Base-by-base conservation (phyloP, 2,329 filamentous ascomycete species). In the Immersiporthe knoxdaviesiana region DNA sequence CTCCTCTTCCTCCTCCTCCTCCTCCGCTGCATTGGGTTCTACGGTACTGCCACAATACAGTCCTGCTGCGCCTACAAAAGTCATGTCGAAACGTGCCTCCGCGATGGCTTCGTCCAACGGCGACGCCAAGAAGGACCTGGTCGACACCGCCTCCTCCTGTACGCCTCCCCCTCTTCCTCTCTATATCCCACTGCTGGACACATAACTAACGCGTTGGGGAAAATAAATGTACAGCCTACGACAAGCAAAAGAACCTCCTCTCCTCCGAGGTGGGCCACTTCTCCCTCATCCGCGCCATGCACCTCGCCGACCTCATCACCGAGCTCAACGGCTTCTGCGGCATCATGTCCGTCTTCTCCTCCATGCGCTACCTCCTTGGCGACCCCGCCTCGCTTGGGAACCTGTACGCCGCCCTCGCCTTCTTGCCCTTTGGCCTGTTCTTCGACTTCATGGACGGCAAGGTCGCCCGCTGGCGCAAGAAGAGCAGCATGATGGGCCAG, bases 371-470 rank as follows among this genome's bases (percentile, higher is more conserved):
- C 85, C 96, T 92, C 80, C 87, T 97, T 72, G 90, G 90, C 72
- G 88, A 91, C 73, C 86, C 91, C 11, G 78, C 85, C 70, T 83
- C 91, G 67, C 84, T 88, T 74, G 84, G 84, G 65, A 91, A 93
- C 75, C 83, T 97, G 67, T 98, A 92, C 87, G 82, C 90, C 44
- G 94, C 96, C 1, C 88, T 99, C 63, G 88, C 84, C 5, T 93
- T 97, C 80, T 92, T 98, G 80, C 95, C 95, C 0, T 92, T 97
- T 70, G 94, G 94, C 6, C 84, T 98, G 16, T 97, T 98, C 84
- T 98, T 98, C 80, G 96, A 99, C 81, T 97, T 97, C 78, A 93
- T 98, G 86, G 96, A 99, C 80, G 96, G 96, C 77, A 96, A 94
- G 78, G 94, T 99, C 68, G 96, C 96, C 72, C 87, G 96, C 73